Base-by-base conservation (phyloP, 257 asterid species). In the Penstemon newberryi region DNA sequence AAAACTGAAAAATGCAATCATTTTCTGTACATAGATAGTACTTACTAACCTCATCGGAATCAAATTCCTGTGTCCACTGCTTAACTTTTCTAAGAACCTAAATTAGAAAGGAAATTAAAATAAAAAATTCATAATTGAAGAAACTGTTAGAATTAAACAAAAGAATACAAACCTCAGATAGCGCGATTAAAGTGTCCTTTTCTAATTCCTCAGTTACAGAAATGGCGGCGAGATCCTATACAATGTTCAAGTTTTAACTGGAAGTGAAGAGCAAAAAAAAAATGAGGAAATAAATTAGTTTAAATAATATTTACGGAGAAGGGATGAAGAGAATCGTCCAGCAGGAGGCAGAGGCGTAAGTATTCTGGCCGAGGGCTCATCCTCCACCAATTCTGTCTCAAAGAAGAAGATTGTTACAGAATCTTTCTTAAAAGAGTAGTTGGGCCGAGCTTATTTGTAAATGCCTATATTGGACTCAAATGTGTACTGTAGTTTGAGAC, bases 31-130 rank as follows among this genome's bases (percentile, higher is more conserved):
- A 38, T 7, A 42, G 69, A 39, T 2, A 72, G 64, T 60, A 39
- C 81, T 67, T 56, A 25, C 33, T 25, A 25, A 87, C 95, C 89
- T 84, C 83, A 5, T 66, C 80, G 38, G 87, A 81, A 50, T 74
- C 91, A 46, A 65, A 62, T 33, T 82, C 89, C 66, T 72, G 65
- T 10, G 75, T 75, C 88, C 91, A 89, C 73, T 56, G 83, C 76
- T 83, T 81, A 69, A 87, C 85, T 82, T 76, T 74, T 74, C 81
- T 73, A 70, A 78, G 60, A 74, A 89, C 92, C 96, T 87, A 75
- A 63, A 79, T 44, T 13, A 46, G 56, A 0, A 6, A 46, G 42
- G 36, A 59, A 11, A 8, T 1, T 25, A 5, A 3, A 25, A 56
- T 60, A 11, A 49, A 66, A 50, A 52, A 70, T 36, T 37, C 36